Evolutionary conservation across 352 stramenopile species (phyloP), one percentile per base, ranked within the genome.

Genomic region (Ophiocytium majus): DNA sequence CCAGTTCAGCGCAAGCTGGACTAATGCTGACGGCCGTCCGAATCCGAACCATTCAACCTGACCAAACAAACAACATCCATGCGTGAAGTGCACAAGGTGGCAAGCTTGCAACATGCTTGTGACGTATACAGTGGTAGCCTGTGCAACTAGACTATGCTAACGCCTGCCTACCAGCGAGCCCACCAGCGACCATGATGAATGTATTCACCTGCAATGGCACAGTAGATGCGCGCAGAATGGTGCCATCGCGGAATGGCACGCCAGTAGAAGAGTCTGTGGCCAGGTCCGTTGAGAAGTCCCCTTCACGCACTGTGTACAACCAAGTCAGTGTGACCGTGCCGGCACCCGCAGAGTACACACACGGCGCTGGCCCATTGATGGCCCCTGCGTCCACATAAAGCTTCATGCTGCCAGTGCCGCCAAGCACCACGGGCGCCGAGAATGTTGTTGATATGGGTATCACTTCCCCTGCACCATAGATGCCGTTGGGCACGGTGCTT

Each of bases 401-500:
- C 14, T 35, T 78, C 66, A 78, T 17, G 85, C 5, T 82, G 28
- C 63, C 80, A 33, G 49, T 76, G 0, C 43, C 49, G 33, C 36
- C 35, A 28, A 88, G 36, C 28, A 86, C 79, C 28, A 88, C 84
- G 0, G 80, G 75, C 1, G 64, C 50, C 23, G 63, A 85, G 31
- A 88, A 88, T n/a, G 37, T 34, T 17, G 84, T 50, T 0, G 43
- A 36, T 0, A 86, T 76, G 81, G 71, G 50, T 35, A 88, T 83
- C 0, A 63, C 34, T 9, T 82, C 84, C 1, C 80, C 80, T 5
- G 71, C 76, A 32, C 63, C 74, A 32, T 88, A 88, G 1, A 82
- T 85, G 0, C 84, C 84, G 37, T 88, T 85, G 28, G 79, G 79
- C 17, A 71, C 64, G 50, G 80, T 83, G 81, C 79, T 85, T 9